Conservation (phyloP, 352 stramenopile genomes). For the Elongisporangium anandrum region DNA sequence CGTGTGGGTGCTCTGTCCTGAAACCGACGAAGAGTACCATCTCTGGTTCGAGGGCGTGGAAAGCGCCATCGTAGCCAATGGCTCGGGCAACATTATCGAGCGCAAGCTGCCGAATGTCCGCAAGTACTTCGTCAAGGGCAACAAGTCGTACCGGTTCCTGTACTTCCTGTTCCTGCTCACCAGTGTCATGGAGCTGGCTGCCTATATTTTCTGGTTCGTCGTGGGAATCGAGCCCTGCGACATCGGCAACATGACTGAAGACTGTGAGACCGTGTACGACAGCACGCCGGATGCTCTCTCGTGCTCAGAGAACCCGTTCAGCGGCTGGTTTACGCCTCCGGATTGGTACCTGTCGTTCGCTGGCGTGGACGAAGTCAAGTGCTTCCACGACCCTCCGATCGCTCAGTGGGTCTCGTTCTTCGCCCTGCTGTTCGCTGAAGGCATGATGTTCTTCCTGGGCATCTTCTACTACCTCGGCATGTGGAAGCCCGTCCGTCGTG, state of each 20-base stretch:
- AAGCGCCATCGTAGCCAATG: slow-evolving; percentile 61
- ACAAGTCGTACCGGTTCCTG: slow-evolving; percentile 64
- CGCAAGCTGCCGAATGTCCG: slow-evolving; percentile 84
- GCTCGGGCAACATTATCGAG: slow-evolving; percentile 82
- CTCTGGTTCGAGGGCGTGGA: slow-evolving; percentile 85
- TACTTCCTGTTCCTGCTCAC: slow-evolving; percentile 79
- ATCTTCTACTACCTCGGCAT: slow-evolving; percentile 86
- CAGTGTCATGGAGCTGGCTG: slow-evolving; percentile 65
- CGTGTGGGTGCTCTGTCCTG: slow-evolving; percentile 83
- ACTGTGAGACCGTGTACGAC: slow-evolving; percentile 56
- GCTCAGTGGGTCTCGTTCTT: slow-evolving; percentile 83
- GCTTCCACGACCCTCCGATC: slow-evolving; percentile 73
- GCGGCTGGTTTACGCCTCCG: slow-evolving; percentile 59
- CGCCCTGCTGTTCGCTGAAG: slow-evolving; percentile 54
- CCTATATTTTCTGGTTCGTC: slow-evolving; percentile 77
- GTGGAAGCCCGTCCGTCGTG: slow-evolving; percentile 86
- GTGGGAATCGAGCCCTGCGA: slow-evolving; percentile 77
- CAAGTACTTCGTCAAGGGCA: slow-evolving; percentile 89
- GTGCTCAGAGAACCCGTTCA: slow-evolving; percentile 49
- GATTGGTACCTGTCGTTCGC: slow-evolving; percentile 75
- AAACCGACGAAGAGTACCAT: slow-evolving; percentile 79
- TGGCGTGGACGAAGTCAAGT: slow-evolving; percentile 67
- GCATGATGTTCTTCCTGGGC: slow-evolving; percentile 66
- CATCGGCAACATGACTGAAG: slow-evolving; percentile 29
- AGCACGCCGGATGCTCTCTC: slow-evolving; percentile 56